Evolutionary conservation across 345 rosid genomes (phyloP), one percentile per base, ranked within the genome.

Genomic region (Theobroma cacao): DNA sequence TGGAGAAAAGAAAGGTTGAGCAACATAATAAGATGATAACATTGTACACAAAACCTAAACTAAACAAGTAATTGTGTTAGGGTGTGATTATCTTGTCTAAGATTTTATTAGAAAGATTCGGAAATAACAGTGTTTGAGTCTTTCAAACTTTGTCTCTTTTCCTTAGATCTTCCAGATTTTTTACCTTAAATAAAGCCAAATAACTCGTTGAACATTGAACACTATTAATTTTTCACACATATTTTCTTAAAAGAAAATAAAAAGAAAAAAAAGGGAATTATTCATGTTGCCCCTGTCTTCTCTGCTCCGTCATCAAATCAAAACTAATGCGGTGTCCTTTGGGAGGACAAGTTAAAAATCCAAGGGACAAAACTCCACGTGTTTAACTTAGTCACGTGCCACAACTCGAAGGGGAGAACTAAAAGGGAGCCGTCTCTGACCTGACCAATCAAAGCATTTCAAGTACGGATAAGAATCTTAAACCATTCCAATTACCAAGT

Each of bases 391-490:
- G 41, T 34, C 5, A 38, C 72, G 13, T 67, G 64, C 26, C 53
- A 24, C 78, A n/a, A 53, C 22, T 41, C 58, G 41, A 62, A 0
- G 22, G 18, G 22, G 18, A 12, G 68, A 53, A 6, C 47, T 33
- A 18, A 67, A 62, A 58, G 5, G 47, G 72, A 64, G 71, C 74
- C 78, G 63, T 24, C 78, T 65, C 64, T 71, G 70, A 56, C 80
- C 64, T 71, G 70, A 56, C 80, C 76, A 67, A 40, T 69, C 45
- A 26, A 52, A 72, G 56, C 55, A 63, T 11, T 20, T 53, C 4
- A 3, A 12, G 41, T 52, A 70, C 20, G 30, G 79, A 63, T 68
- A 26, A 74, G 31, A 43, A 67, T 47, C 48, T 78, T 68, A 61
- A 30, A 28, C 9, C 24, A n/a, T 34, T 7, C 47, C 60, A 18